Percentiles rank a stretch among this genome's conserved stretches.
Conservation (phyloP, 2,329 filamentous ascomycete genomes). For the Truncatella angustata region DNA sequence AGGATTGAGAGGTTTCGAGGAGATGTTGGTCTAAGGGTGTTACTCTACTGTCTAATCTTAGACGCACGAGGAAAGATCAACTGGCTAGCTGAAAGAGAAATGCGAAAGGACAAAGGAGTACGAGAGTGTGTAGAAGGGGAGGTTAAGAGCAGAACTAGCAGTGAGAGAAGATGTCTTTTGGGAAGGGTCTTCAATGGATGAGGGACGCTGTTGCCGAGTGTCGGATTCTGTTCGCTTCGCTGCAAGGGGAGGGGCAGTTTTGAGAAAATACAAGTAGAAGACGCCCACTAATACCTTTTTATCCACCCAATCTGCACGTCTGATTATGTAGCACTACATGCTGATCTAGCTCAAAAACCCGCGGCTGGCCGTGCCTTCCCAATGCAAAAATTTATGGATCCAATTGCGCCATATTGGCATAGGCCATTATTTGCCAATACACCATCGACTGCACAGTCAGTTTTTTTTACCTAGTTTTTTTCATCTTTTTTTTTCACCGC, state of each 20-base stretch:
- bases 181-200: conserved; percentile 5
- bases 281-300: neutral
- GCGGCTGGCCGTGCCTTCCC: neutral
- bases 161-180: neutral
- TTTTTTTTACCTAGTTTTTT: neutral
- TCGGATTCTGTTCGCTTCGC: neutral
- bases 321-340: neutral
- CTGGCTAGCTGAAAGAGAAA: too few relatives aligned
- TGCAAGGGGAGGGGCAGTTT: neutral
- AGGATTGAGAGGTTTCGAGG: too few relatives aligned
- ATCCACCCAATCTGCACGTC: neutral
- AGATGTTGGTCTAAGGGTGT: too few relatives aligned
- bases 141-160: neutral
- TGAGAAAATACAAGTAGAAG: neutral
- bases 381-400: conserved; percentile 9
- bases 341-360: neutral
- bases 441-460: neutral
- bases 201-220: conserved; percentile 3
- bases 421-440: neutral
- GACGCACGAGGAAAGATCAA: neutral
- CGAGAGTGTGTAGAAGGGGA: neutral
- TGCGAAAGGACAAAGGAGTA: neutral
- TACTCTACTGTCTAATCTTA: neutral
- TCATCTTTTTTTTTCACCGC: conserved; percentile 3
- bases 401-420: conserved; percentile 6